Base-by-base conservation (phyloP, 1,139 yeast species). In the Pichia kudriavzevii region DNA sequence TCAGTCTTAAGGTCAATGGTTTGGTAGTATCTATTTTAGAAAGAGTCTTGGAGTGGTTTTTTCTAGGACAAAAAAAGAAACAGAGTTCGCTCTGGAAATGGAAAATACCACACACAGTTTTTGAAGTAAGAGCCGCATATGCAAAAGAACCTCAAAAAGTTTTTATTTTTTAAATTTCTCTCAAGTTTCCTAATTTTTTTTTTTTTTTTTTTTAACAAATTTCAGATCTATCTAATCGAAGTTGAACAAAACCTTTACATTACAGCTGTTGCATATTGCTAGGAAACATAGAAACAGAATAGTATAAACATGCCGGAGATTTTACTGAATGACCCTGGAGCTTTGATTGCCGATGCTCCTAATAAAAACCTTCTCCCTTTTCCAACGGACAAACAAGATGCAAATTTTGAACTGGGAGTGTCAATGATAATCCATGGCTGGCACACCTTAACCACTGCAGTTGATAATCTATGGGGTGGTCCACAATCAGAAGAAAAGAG, bases 401-500 rank as follows among this genome's bases (percentile, higher is more conserved):
- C 81, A 17, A 76, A 81, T 46, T 87, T 91, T 51, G 97, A 88
- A 59, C 69, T 91, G n/a, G 97, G 95, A 8, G 91, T 84, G 1
- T 80, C 95, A 32, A 81, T 88, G 94, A 79, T 83, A 25, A 60
- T 91, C 12, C 75, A 87, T 58, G 70, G 72, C 43, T 91, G 98
- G 98, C 94, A 85, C 43, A 91, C 83, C 30, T 66, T 91, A 38
- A 69, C 73, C 34, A 79, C 84, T 1, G 98, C 98, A 0, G 98
- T 93, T n/a, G 94, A 76, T n/a, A 84, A 83, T 55, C 66, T 69
- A 26, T 91, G 98, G 98, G 99, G 98, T 41, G 99, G 98, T 2
- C 75, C 94, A 12, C 83, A 83, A 30, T 80, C 94, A 10, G 73
- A 69, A 1, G 97, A 84, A 31, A 91, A 91, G 59, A 71, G 99